These are phyloP conservation scores for Melampsora larici-populina DNA, from an alignment of 1,284 basidiomycete species.

Conservation along the genomic window DNA sequence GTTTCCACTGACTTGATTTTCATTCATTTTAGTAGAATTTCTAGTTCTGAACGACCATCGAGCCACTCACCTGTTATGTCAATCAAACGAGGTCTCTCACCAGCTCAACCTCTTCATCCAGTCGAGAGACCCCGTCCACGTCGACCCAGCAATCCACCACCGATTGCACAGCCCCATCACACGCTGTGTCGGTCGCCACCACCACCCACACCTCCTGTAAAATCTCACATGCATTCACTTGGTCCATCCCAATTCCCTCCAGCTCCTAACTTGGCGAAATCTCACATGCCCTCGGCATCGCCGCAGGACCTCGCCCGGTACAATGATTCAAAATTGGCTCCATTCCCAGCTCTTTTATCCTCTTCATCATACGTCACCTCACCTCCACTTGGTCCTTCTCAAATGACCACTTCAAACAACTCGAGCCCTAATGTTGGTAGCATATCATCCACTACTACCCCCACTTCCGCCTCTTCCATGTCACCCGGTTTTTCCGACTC, in stretches of 20 bases:
- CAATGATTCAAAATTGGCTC: slow-evolving; percentile 74
- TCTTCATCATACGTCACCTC: slow-evolving; percentile 14
- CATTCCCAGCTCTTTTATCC: slow-evolving; percentile 64
- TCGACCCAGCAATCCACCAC: slow-evolving; percentile 10
- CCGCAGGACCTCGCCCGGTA: slow-evolving; percentile 64
- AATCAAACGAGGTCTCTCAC: background rate
- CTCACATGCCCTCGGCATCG: slow-evolving; percentile 63
- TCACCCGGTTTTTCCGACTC: background rate
- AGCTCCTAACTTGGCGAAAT: slow-evolving; percentile 62
- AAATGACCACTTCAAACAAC: background rate
- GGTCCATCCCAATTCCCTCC: slow-evolving; percentile 59
- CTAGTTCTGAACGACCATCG: background rate
- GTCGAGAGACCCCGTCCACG: slow-evolving; percentile 1
- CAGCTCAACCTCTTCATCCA: background rate
- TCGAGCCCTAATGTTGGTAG: background rate
- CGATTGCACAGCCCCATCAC: slow-evolving; percentile 22
- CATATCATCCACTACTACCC: background rate
- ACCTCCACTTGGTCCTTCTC: slow-evolving; percentile 18
- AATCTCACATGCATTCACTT: slow-evolving; percentile 52
- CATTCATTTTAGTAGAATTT: background rate
- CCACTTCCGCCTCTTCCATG: background rate
- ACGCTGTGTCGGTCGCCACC: background rate
- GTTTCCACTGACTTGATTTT: background rate
- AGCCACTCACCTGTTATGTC: background rate
- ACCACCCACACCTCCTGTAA: background rate